phyloP scores from a whole-genome alignment of 2,329 filamentous ascomycete species.

The Keithomyces neogunnii region DNA sequence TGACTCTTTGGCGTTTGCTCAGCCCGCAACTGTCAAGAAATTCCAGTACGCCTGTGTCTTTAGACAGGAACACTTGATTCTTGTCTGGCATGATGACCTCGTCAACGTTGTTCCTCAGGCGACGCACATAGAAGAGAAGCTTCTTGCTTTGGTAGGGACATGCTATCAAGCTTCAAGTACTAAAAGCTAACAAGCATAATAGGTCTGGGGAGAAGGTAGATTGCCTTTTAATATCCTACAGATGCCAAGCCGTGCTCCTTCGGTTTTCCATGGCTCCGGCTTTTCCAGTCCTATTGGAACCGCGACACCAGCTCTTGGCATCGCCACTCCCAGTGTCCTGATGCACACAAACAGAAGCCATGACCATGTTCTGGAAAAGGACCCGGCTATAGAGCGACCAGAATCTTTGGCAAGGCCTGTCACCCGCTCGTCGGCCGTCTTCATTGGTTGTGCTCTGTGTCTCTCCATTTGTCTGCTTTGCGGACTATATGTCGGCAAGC shows the following conservation, averaged over 20 bases:
- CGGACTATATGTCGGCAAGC: conserved; percentile 27
- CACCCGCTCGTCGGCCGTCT: conserved; percentile 25
- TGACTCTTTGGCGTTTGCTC: conserved; percentile 30
- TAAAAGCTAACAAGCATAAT: no score
- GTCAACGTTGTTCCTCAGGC: conserved; percentile 30
- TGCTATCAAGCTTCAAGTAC: no score
- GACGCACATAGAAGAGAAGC: conserved; percentile 22
- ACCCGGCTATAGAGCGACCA: conserved; percentile 14
- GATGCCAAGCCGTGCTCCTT: conserved; percentile 10
- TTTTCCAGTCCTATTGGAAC: conserved; percentile 10
- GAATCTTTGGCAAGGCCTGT: conserved; percentile 35
- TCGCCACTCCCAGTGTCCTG: conserved; percentile 5
- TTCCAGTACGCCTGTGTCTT: conserved; percentile 35
- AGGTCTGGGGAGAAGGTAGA: conserved; percentile 18
- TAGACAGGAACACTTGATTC: conserved; percentile 29
- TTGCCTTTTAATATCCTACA: conserved; percentile 11
- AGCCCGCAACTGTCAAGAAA: conserved; percentile 30
- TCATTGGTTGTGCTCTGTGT: conserved; percentile 28
- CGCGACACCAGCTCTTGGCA: conserved; percentile 13
- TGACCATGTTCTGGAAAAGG: conserved; percentile 15
- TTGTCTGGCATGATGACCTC: conserved; percentile 35
- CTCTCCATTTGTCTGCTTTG: conserved; percentile 28
- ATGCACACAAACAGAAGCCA: conserved; percentile 12
- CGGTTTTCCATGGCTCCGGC: conserved; percentile 9
- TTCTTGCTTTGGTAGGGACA: conserved; percentile 16